Percentiles rank a stretch among this genome's conserved stretches.
phyloP scores from a whole-genome alignment of 75 land plant species.

The Cupressus sempervirens region DNA sequence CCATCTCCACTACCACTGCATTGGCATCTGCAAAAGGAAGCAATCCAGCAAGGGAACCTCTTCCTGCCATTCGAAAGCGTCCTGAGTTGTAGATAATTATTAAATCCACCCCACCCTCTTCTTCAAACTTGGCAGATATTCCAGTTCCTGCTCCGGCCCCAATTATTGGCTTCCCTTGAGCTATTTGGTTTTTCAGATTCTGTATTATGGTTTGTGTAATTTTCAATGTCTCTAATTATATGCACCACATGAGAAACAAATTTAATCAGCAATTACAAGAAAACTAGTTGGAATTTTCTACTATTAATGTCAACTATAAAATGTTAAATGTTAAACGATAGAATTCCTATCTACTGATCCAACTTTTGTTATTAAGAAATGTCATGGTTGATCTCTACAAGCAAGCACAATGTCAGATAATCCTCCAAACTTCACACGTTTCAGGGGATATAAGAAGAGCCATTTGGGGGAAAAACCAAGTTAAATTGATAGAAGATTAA shows the following conservation, averaged over 20 bases:
- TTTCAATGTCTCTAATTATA: constrained; percentile 68
- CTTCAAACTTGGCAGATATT: constrained; percentile 99
- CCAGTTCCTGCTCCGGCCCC: constrained; percentile 99
- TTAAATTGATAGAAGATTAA: background rate
- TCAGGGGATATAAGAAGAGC: background rate
- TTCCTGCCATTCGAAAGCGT: constrained; percentile 97
- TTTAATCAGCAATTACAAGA: background rate
- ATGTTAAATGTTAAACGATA: background rate
- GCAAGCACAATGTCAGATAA: background rate
- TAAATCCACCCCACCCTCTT: constrained; percentile 92
- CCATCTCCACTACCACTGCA: constrained; percentile 97
- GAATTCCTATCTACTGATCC: background rate
- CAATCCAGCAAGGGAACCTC: constrained; percentile 92
- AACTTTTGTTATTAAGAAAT: background rate
- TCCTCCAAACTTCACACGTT: background rate
- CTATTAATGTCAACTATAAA: background rate
- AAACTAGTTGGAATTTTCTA: background rate
- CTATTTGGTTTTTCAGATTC: constrained; percentile 63
- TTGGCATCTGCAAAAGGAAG: constrained; percentile 99
- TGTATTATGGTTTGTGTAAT: constrained; percentile 51
- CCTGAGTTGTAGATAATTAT: constrained; percentile 94
- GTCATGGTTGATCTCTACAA: background rate
- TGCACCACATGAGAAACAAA: background rate
- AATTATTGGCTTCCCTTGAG: constrained; percentile 71
- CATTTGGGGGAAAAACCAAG: background rate